phyloP scores from a whole-genome alignment of 805 yeast species.

The Kockiozyma suomiensis region DNA sequence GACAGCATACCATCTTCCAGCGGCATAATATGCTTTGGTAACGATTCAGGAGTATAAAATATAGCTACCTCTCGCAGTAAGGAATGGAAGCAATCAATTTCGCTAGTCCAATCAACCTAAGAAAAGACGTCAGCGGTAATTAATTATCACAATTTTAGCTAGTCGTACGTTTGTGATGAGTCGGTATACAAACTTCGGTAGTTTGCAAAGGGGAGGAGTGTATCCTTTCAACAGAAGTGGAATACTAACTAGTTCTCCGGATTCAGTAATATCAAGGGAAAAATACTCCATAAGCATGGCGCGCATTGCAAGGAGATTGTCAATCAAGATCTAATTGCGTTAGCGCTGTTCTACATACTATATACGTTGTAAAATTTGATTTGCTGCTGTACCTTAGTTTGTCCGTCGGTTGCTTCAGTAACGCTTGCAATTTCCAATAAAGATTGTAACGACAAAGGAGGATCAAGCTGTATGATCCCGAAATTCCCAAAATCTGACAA shows the following conservation, averaged over 20 bases:
- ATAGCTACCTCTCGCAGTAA: conserved; percentile 69
- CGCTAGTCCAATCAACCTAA: conserved; percentile 60
- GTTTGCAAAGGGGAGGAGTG: conserved; percentile 61
- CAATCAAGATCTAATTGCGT: conserved; percentile 15
- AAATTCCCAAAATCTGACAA: conserved; percentile 78
- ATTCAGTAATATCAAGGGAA: conserved; percentile 47
- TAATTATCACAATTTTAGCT: too few relatives aligned
- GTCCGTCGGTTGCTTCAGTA: not conserved
- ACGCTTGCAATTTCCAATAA: conserved; percentile 46
- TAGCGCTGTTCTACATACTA: conserved; percentile 7
- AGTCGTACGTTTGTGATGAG: conserved; percentile 54
- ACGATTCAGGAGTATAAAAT: conserved; percentile 67
- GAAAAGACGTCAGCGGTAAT: not conserved
- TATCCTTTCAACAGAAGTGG: conserved; percentile 73
- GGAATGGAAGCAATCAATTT: conserved; percentile 66
- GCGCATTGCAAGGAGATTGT: conserved; percentile 52
- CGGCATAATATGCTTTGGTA: conserved; percentile 38
- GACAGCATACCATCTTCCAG: conserved; percentile 34
- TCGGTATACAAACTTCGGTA: conserved; percentile 67
- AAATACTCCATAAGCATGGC: conserved; percentile 87
- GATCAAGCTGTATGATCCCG: conserved; percentile 57
- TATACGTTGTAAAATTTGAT: too few relatives aligned
- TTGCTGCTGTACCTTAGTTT: conserved; percentile 1
- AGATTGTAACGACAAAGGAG: conserved; percentile 44
- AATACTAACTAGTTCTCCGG: conserved; percentile 49